Evolutionary conservation across 192 early-diverging fungal genomes (phyloP).

Genomic region (Backusella mclennaniae): DNA sequence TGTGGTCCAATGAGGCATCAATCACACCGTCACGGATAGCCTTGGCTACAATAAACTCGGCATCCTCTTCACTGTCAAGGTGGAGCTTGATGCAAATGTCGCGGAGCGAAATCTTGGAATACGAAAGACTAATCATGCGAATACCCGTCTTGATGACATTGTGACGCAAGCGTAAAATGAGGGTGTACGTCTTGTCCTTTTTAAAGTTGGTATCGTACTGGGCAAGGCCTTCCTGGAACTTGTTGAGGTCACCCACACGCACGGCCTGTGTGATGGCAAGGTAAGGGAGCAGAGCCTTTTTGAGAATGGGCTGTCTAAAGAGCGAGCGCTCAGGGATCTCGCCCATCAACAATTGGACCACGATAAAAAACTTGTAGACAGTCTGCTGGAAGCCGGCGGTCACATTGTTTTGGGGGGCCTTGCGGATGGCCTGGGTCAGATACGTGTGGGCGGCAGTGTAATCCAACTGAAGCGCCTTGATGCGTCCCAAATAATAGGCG

Average conservation of each 20-base stretch:
- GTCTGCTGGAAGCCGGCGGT: conserved; percentile 96
- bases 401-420: conserved; percentile 83
- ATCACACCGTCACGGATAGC: conserved; percentile 98
- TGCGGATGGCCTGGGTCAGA: conserved; percentile 92
- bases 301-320: conserved; percentile 85
- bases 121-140: conserved; percentile 93
- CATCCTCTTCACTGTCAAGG: conserved; percentile 97
- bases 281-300: conserved; percentile 88
- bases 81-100: conserved; percentile 98
- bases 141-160: conserved; percentile 99
- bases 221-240: conserved; percentile 88
- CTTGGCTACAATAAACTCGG: conserved; percentile 99
- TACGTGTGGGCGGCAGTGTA: conserved; percentile 90
- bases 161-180: conserved; percentile 95
- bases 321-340: conserved; percentile 95
- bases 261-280: conserved; percentile 96
- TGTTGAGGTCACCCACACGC: conserved; percentile 88
- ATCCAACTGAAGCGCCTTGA: conserved; percentile 97
- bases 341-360: conserved; percentile 98
- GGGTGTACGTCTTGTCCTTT: conserved; percentile 84
- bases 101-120: conserved; percentile 92
- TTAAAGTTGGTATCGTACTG: conserved; percentile 75
- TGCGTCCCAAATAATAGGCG: conserved; percentile 95
- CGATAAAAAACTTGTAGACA: conserved; percentile 86
- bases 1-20: conserved; percentile 95